phyloP scores from a whole-genome alignment of 257 asterid species.

The Anisodus acutangulus region DNA sequence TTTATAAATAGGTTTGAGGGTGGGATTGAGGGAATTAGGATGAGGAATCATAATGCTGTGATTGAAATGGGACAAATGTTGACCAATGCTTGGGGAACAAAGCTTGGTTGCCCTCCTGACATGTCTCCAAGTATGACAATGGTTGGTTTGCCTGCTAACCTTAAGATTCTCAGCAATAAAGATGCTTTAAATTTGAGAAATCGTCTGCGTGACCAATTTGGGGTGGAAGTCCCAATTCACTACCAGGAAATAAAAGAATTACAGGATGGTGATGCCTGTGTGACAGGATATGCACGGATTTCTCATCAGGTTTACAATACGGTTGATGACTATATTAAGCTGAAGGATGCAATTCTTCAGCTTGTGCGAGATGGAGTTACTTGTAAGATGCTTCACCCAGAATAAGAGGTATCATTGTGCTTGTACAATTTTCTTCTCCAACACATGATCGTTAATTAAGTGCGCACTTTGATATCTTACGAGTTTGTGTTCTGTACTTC shows the following conservation, averaged over 20 bases:
- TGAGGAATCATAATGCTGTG: slow-evolving; percentile 76
- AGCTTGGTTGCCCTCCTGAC: slow-evolving; percentile 86
- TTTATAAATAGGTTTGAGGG: slow-evolving; percentile 82
- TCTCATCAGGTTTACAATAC: slow-evolving; percentile 95
- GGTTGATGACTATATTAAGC: slow-evolving; percentile 67
- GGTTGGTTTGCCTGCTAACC: slow-evolving; percentile 80
- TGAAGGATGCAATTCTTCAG: slow-evolving; percentile 72
- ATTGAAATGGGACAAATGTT: slow-evolving; percentile 88
- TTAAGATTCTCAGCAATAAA: slow-evolving; percentile 60
- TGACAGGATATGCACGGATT: slow-evolving; percentile 87
- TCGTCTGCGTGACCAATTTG: slow-evolving; percentile 71
- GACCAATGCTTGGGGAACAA: slow-evolving; percentile 83
- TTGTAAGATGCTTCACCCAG: slow-evolving; percentile 57
- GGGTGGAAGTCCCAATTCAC: slow-evolving; percentile 89
- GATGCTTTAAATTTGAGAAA: slow-evolving; percentile 80
- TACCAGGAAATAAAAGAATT: slow-evolving; percentile 63
- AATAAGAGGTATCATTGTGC: slow-evolving; percentile 51
- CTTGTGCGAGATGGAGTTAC: slow-evolving; percentile 69
- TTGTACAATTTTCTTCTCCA: slow-evolving; percentile 15
- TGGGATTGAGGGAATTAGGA: slow-evolving; percentile 80
- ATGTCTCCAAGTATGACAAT: slow-evolving; percentile 98
- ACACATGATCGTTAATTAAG: slow-evolving; percentile 17
- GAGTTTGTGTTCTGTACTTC: slow-evolving; percentile 23
- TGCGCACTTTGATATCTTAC: background rate
- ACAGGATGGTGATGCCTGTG: slow-evolving; percentile 47